Evolutionary conservation across 176 grass and related monocot genomes (phyloP).

Genomic region (Avena atlantica): DNA sequence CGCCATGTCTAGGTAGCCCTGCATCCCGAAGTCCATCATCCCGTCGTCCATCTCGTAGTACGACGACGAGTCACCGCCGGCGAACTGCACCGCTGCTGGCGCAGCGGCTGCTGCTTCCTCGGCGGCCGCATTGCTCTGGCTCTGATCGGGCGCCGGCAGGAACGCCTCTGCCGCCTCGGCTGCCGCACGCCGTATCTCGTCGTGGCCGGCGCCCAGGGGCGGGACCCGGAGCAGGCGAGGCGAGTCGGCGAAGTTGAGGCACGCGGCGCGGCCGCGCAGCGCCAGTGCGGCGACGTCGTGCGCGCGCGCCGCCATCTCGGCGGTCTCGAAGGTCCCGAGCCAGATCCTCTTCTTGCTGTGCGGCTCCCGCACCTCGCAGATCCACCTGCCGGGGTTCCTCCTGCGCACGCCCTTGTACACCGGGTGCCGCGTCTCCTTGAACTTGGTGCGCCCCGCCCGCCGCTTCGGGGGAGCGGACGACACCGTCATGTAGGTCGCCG

Average conservation of each 20-base stretch:
- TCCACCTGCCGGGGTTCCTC: constrained; percentile 82
- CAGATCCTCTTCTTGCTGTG: constrained; percentile 88
- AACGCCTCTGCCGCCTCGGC: constrained; percentile 62
- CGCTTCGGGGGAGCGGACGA: constrained; percentile 82
- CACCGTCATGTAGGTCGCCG: constrained; percentile 73
- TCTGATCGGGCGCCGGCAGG: constrained; percentile 20
- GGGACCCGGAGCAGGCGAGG: constrained; percentile 56
- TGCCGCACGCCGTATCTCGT: constrained; percentile 65
- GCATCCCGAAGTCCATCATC: constrained; percentile 76
- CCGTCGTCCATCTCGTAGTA: constrained; percentile 50
- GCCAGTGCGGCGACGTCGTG: constrained; percentile 87
- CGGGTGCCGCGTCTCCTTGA: constrained; percentile 92
- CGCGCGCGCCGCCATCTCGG: constrained; percentile 92
- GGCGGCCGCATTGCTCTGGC: constrained; percentile 11
- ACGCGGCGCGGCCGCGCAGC: constrained; percentile 72
- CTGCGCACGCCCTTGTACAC: constrained; percentile 88
- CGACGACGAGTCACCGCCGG: neutral
- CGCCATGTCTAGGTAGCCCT: constrained; percentile 93
- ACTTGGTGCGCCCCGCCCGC: constrained; percentile 87
- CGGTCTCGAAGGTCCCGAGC: constrained; percentile 88
- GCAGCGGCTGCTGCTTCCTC: neutral
- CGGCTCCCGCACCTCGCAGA: constrained; percentile 97
- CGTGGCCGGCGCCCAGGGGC: constrained; percentile 45
- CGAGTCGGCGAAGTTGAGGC: constrained; percentile 97
- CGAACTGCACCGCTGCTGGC: neutral